These are phyloP conservation scores for Phytophthora megakarya DNA, from an alignment of 352 stramenopile species.

Conservation along the genomic window DNA sequence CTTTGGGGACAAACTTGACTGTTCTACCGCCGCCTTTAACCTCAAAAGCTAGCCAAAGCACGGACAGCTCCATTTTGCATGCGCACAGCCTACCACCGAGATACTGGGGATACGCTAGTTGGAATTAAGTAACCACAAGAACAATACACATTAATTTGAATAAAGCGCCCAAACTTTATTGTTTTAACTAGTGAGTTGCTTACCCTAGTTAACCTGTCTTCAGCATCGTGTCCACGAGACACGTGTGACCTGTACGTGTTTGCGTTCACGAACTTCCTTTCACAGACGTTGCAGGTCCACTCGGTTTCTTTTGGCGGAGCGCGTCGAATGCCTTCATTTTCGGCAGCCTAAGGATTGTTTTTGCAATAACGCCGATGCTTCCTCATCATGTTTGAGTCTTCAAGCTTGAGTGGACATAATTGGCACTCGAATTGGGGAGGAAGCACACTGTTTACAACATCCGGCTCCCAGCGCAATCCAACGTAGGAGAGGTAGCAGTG, in stretches of 20 bases:
- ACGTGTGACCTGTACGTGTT: not conserved
- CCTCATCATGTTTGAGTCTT: not conserved
- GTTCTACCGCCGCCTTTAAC: too few relatives aligned
- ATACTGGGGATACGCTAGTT: too few relatives aligned
- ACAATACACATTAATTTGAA: too few relatives aligned
- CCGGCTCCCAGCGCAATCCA: not conserved
- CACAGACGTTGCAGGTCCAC: not conserved
- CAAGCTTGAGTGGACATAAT: not conserved
- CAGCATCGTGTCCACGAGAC: not conserved
- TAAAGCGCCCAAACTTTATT: too few relatives aligned
- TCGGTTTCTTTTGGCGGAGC: not conserved
- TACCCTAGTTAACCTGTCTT: too few relatives aligned
- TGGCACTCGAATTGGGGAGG: not conserved
- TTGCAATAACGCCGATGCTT: not conserved
- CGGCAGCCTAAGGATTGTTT: not conserved
- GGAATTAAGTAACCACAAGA: too few relatives aligned
- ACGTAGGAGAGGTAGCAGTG: constrained; percentile 8
- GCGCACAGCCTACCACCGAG: too few relatives aligned
- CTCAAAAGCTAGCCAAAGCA: too few relatives aligned
- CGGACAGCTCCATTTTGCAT: too few relatives aligned
- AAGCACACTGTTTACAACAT: constrained; percentile 1
- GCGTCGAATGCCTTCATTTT: not conserved
- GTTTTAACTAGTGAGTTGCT: too few relatives aligned
- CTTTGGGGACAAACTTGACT: too few relatives aligned
- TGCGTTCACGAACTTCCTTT: not conserved